phyloP scores from a whole-genome alignment of 306 rosid genomes.

The Prunus mume region DNA sequence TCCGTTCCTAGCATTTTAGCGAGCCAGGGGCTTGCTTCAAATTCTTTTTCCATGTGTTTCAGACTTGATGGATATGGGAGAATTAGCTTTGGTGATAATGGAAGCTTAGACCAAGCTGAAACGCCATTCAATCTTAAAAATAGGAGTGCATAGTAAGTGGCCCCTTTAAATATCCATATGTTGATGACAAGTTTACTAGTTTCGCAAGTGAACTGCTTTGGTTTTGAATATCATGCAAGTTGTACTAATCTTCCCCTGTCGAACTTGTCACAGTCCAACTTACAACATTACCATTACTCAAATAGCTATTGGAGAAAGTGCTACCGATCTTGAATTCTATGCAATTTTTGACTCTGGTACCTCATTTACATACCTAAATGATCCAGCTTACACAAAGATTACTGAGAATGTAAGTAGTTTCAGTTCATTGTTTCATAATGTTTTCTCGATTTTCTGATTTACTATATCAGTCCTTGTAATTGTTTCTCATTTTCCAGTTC shows the following conservation, averaged over 20 bases:
- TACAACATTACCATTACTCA: conserved; percentile 73
- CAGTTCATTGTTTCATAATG: conserved; percentile 5
- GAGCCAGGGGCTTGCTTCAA: conserved; percentile 44
- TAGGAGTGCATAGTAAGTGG: conserved; percentile 43
- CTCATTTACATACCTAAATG: conserved; percentile 73
- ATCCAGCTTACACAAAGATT: conserved; percentile 69
- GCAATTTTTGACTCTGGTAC: conserved; percentile 89
- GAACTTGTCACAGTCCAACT: conserved; percentile 44
- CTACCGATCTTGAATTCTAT: conserved; percentile 42
- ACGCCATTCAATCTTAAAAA: conserved; percentile 54
- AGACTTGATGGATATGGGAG: conserved; percentile 61
- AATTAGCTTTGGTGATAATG: conserved; percentile 78
- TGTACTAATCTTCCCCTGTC: conserved; percentile 21
- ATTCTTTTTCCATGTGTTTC: conserved; percentile 95
- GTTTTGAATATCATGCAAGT: conserved; percentile 11
- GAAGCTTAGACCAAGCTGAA: conserved; percentile 54
- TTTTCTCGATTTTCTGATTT: conserved; percentile 7
- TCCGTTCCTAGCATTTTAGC: conserved; percentile 90
- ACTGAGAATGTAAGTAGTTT: conserved; percentile 50
- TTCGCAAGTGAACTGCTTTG: conserved; percentile 3
- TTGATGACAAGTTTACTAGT: neutral
- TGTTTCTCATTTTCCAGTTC: conserved; percentile 51
- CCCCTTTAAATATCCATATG: neutral
- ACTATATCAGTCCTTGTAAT: conserved; percentile 2
- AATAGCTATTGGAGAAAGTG: conserved; percentile 44